Percentiles rank a stretch among this genome's conserved stretches.
Evolutionary conservation across 2,329 filamentous ascomycete genomes (phyloP).

Genomic region (Alternaria ventricosa): DNA sequence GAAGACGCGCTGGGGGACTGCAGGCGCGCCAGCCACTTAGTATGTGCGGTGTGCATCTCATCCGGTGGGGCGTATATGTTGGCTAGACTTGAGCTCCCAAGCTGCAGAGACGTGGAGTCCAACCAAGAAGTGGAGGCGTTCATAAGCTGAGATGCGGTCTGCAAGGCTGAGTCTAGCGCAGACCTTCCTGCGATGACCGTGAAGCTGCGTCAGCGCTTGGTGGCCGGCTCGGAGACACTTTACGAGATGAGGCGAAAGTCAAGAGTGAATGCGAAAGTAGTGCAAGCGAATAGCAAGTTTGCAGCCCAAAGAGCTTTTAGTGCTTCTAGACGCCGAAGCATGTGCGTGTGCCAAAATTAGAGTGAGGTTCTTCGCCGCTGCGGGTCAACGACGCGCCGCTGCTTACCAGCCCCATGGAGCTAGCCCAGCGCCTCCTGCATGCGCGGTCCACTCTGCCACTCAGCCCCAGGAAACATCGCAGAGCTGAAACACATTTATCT

Average conservation of each 20-base stretch:
- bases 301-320: not conserved
- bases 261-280: not conserved
- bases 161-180: constrained; percentile 25
- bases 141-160: constrained; percentile 21
- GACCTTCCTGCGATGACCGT: constrained; percentile 12
- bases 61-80: not conserved
- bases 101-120: constrained; percentile 11
- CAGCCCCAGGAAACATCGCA: constrained; percentile 23
- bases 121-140: constrained; percentile 23
- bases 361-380: constrained; percentile 14
- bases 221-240: not conserved
- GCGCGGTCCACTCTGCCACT: constrained; percentile 7
- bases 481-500: constrained; percentile 23
- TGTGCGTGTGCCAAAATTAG: constrained; percentile 27
- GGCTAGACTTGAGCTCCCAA: not conserved
- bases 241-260: not conserved
- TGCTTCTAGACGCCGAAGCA: constrained; percentile 1
- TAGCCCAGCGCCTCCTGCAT: constrained; percentile 18
- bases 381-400: constrained; percentile 14
- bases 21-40: constrained; percentile 26
- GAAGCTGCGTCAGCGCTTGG: constrained; percentile 10
- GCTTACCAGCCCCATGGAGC: constrained; percentile 9
- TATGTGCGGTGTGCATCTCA: constrained; percentile 3
- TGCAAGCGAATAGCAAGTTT: not conserved
- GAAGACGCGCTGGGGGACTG: constrained; percentile 76